Evolutionary conservation across 2,329 filamentous ascomycete genomes (phyloP).

Genomic region (Aspergillus fructus): DNA sequence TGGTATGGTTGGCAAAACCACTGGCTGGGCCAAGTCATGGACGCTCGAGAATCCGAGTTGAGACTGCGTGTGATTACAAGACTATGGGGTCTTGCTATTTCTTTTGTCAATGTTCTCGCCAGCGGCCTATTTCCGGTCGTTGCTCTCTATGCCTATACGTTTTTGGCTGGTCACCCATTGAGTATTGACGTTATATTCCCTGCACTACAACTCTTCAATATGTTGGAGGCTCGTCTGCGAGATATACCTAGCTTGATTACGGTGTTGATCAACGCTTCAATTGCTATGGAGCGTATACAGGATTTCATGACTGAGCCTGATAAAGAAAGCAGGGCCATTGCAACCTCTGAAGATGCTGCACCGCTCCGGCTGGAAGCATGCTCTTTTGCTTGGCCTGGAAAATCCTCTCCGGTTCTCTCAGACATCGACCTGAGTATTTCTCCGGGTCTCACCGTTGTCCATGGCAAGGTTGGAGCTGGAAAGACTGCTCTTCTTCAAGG

Average conservation of each 20-base stretch:
- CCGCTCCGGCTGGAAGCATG: conserved; percentile 56
- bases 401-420: conserved; percentile 54
- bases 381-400: conserved; percentile 78
- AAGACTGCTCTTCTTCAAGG: conserved; percentile 63
- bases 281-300: conserved; percentile 79
- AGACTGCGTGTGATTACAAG: conserved; percentile 63
- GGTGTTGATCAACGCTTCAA: conserved; percentile 74
- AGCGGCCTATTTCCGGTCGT: conserved; percentile 76
- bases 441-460: conserved; percentile 58
- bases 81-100: conserved; percentile 63
- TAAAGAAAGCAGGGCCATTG: conserved; percentile 63
- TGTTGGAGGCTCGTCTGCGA: conserved; percentile 71
- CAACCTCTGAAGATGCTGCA: conserved; percentile 26
- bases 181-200: conserved; percentile 84
- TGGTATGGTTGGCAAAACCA: conserved; percentile 81
- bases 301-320: conserved; percentile 84
- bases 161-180: conserved; percentile 65
- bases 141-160: conserved; percentile 78
- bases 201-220: conserved; percentile 74
- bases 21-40: conserved; percentile 70
- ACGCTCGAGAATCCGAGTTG: conserved; percentile 67
- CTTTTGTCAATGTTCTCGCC: conserved; percentile 68
- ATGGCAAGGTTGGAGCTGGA: conserved; percentile 63
- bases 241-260: conserved; percentile 76
- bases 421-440: conserved; percentile 57